Evolutionary conservation across 75 land plant species (phyloP).

Genomic region (Pinus taeda): DNA sequence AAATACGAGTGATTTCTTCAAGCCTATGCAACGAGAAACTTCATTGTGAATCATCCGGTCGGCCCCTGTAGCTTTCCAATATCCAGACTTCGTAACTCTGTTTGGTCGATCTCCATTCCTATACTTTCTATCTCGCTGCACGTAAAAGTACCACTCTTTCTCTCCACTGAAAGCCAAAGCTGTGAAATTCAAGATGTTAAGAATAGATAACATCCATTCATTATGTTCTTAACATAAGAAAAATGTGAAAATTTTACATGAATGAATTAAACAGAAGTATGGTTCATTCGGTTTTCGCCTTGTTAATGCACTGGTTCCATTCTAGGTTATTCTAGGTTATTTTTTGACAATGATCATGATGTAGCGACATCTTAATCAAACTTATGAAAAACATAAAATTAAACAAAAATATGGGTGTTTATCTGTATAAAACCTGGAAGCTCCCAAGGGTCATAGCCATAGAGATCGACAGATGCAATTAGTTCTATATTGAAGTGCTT

Average conservation of each 20-base stretch:
- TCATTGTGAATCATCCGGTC: constrained; percentile 61
- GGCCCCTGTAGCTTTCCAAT: constrained; percentile 84
- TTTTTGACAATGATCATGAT: too few relatives aligned
- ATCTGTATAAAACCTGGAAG: constrained; percentile 48
- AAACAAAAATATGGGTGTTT: too few relatives aligned
- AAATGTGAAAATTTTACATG: background rate
- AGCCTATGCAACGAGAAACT: constrained; percentile 36
- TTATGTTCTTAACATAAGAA: background rate
- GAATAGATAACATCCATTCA: background rate
- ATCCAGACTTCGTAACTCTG: constrained; percentile 70
- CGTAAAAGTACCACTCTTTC: constrained; percentile 81
- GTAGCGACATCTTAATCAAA: too few relatives aligned
- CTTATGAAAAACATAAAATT: too few relatives aligned
- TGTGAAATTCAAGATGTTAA: background rate
- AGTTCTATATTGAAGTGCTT: constrained; percentile 60
- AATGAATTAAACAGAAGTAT: too few relatives aligned
- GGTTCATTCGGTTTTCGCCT: too few relatives aligned
- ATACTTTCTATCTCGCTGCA: constrained; percentile 68
- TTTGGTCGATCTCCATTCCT: constrained; percentile 70
- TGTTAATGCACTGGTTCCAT: too few relatives aligned
- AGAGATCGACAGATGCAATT: constrained; percentile 59
- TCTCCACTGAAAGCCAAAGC: constrained; percentile 64
- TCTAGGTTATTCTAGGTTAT: too few relatives aligned
- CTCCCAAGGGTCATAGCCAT: constrained; percentile 78
- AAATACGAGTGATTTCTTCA: constrained; percentile 80